A percentile compares a stretch with the other conserved stretches of the same genome.
Conservation (phyloP, 306 rosid genomes). For the Trifolium pratense region DNA sequence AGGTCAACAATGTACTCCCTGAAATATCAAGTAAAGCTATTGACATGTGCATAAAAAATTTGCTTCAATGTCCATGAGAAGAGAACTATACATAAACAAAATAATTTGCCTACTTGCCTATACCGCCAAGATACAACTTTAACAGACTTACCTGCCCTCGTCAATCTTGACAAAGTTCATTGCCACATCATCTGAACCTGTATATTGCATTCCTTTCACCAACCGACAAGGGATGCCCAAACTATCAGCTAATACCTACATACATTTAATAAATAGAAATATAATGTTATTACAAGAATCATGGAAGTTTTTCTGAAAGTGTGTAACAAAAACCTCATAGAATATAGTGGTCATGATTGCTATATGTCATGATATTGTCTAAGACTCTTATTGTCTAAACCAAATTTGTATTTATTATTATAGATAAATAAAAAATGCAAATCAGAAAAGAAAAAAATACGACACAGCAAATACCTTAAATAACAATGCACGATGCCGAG, state of each 20-base stretch:
- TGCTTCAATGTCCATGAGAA: slow-evolving; percentile 20
- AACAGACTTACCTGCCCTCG: slow-evolving; percentile 77
- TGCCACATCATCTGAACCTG: slow-evolving; percentile 88
- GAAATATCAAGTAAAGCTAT: slow-evolving; percentile 46
- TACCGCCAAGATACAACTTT: slow-evolving; percentile 40
- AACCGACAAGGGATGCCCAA: slow-evolving; percentile 86
- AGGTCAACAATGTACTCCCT: slow-evolving; percentile 99
- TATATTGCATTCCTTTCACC: slow-evolving; percentile 91
- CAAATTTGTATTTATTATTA: background rate
- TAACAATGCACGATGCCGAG: slow-evolving; percentile 97
- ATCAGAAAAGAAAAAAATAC: slow-evolving; percentile 31
- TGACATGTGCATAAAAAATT: background rate
- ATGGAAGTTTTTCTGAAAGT: background rate
- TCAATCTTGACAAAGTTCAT: slow-evolving; percentile 87
- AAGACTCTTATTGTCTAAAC: background rate
- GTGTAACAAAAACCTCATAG: too few species aligned
- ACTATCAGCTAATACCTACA: slow-evolving; percentile 90
- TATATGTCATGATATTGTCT: slow-evolving; percentile 31
- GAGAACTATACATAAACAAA: slow-evolving; percentile 7
- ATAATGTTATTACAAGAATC: slow-evolving; percentile 18
- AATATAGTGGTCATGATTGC: slow-evolving; percentile 7
- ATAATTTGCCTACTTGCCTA: slow-evolving; percentile 22
- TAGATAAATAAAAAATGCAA: slow-evolving; percentile 34
- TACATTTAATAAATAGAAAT: slow-evolving; percentile 39
- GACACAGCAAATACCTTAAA: slow-evolving; percentile 70